Percentiles rank a stretch among this genome's conserved stretches.
Conservation (phyloP, 768 basidiomycete genomes). For the Tulasnella calospora region DNA sequence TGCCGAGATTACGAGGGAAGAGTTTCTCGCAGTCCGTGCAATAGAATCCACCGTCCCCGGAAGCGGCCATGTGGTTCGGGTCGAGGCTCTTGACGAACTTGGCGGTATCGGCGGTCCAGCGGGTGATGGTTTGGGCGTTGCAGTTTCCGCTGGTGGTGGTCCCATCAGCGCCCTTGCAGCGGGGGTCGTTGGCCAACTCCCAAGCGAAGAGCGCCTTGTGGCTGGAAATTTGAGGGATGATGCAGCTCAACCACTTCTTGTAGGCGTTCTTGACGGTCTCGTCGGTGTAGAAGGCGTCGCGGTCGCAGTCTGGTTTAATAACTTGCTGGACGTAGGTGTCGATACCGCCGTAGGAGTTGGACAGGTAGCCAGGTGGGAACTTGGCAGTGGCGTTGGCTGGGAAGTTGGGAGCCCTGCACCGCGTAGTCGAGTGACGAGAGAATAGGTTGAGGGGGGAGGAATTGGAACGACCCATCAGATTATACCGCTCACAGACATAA, state of each 20-base stretch:
- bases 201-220: conserved; percentile 25
- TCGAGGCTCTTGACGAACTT: conserved; percentile 46
- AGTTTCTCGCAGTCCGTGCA: conserved; percentile 49
- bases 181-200: conserved; percentile 28
- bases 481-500: no score
- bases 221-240: conserved; percentile 7
- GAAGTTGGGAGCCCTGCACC: conserved; percentile 7
- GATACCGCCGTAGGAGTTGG: conserved; percentile 25
- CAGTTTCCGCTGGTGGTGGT: conserved; percentile 36
- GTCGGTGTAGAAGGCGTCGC: conserved; percentile 28
- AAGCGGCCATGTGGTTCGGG: conserved; percentile 58
- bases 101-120: conserved; percentile 51
- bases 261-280: conserved; percentile 13
- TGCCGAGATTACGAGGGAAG: conserved; percentile 44
- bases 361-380: conserved; percentile 14
- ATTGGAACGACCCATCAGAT: background rate
- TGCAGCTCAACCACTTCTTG: conserved; percentile 18
- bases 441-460: background rate
- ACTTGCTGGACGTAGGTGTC: conserved; percentile 27
- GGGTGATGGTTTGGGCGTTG: conserved; percentile 50
- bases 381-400: background rate
- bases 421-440: background rate
- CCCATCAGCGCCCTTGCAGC: conserved; percentile 15
- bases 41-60: conserved; percentile 62
- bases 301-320: background rate